Percentiles rank a stretch among this genome's conserved stretches.
phyloP scores from a whole-genome alignment of 2,329 filamentous ascomycete genomes.

The Aschersonia sp. region DNA sequence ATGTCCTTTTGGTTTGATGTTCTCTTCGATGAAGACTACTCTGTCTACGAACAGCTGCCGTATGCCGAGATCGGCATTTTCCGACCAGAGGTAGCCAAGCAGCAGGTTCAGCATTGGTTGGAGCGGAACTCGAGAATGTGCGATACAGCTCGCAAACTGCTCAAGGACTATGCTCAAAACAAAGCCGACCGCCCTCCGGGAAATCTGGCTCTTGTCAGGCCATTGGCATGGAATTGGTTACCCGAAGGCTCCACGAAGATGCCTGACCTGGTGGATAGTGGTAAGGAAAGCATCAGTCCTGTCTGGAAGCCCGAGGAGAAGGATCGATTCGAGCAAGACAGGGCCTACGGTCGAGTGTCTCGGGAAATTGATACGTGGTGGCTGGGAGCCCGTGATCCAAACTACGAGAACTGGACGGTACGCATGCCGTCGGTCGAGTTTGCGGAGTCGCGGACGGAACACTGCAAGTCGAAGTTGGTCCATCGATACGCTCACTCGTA shows the following conservation, averaged over 20 bases:
- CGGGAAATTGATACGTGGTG: conserved; percentile 53
- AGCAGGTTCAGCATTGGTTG: conserved; percentile 48
- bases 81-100: conserved; percentile 39
- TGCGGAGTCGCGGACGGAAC: conserved; percentile 39
- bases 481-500: conserved; percentile 36
- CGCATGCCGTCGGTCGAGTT: conserved; percentile 46
- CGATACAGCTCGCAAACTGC: conserved; percentile 35
- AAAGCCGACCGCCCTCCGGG: conserved; percentile 34
- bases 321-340: conserved; percentile 45
- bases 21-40: conserved; percentile 44
- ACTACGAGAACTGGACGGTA: conserved; percentile 42
- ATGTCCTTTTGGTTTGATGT: conserved; percentile 56
- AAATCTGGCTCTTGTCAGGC: conserved; percentile 32
- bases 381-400: conserved; percentile 43
- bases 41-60: conserved; percentile 28
- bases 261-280: conserved; percentile 17
- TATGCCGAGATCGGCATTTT: conserved; percentile 39
- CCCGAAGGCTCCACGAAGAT: conserved; percentile 20
- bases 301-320: conserved; percentile 35
- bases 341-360: conserved; percentile 44
- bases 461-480: conserved; percentile 44
- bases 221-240: conserved; percentile 41
- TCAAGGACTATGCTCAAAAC: conserved; percentile 38
- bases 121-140: conserved; percentile 45
- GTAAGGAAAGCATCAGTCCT: conserved; percentile 29